These are phyloP conservation scores for Thielaviopsis ethacetica DNA, from an alignment of 2,329 filamentous ascomycete genomes.

Conservation along the genomic window DNA sequence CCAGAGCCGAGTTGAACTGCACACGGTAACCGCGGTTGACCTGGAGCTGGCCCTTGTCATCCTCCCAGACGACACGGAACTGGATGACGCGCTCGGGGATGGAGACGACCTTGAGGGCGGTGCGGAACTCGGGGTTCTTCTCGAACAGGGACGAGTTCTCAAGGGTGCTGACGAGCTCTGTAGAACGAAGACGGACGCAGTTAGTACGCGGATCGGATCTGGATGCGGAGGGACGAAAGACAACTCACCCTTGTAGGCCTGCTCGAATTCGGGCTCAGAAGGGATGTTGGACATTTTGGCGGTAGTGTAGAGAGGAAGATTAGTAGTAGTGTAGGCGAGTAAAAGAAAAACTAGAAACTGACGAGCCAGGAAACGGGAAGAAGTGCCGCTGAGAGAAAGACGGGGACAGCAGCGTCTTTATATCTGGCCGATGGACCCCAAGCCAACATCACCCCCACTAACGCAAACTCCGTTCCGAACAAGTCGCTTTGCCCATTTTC, in stretches of 20 bases:
- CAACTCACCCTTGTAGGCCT: conserved; percentile 77
- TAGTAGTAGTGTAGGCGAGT: not conserved
- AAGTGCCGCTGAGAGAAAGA: not conserved
- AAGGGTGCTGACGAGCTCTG: conserved; percentile 88
- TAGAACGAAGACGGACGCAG: not conserved
- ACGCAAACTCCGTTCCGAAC: not conserved
- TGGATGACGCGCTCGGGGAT: conserved; percentile 92
- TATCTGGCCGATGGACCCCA: not conserved
- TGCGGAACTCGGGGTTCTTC: conserved; percentile 88
- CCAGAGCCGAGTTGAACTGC: conserved; percentile 95
- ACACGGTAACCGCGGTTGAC: conserved; percentile 93
- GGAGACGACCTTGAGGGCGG: conserved; percentile 70
- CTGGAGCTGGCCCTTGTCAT: conserved; percentile 76
- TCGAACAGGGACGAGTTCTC: conserved; percentile 87
- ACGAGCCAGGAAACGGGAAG: not conserved
- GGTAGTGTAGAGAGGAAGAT: not conserved
- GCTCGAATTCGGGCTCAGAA: conserved; percentile 91
- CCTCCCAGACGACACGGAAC: conserved; percentile 94
- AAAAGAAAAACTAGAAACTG: not conserved
- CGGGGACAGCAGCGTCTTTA: conserved; percentile 3
- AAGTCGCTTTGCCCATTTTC: too few relatives aligned
- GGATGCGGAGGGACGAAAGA: not conserved
- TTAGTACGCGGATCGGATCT: not conserved
- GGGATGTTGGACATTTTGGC: conserved; percentile 64
- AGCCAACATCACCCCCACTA: too few relatives aligned